Conservation (phyloP, 73 alveolate genomes). For the Tetrahymena thermophila region DNA sequence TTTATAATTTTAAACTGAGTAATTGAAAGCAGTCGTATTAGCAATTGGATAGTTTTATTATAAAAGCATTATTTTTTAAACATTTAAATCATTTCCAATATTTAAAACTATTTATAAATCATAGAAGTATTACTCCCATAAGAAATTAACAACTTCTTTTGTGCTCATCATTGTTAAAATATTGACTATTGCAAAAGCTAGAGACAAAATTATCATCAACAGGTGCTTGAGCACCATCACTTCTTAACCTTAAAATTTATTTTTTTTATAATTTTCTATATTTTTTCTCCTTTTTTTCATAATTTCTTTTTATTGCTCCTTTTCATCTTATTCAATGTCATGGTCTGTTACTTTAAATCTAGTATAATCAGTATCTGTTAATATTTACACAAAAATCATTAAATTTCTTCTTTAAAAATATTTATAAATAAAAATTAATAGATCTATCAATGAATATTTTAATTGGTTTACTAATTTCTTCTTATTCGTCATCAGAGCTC, state of each 20-base stretch:
- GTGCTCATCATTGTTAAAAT: neutral
- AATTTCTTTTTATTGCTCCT: neutral
- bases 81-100: slow-evolving; percentile 6
- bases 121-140: neutral
- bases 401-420: neutral
- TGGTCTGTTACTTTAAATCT: neutral
- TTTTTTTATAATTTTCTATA: slow-evolving; percentile 6
- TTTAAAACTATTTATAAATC: neutral
- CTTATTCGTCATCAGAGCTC: slow-evolving; percentile 14
- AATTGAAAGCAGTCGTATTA: neutral
- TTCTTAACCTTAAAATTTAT: slow-evolving; percentile 20
- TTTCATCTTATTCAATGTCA: slow-evolving; percentile 5
- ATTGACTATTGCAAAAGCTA: slow-evolving; percentile 16
- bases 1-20: neutral
- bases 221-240: neutral
- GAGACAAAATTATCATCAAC: neutral
- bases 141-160: neutral
- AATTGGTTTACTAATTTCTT: neutral
- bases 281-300: slow-evolving; percentile 6
- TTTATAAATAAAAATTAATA: neutral
- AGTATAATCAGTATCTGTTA: neutral
- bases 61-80: neutral
- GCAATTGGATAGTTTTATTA: neutral
- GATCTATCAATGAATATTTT: neutral
- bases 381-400: neutral